Base-by-base conservation (phyloP, 1,284 basidiomycete genomes). In the Leccinum fuscescens region DNA sequence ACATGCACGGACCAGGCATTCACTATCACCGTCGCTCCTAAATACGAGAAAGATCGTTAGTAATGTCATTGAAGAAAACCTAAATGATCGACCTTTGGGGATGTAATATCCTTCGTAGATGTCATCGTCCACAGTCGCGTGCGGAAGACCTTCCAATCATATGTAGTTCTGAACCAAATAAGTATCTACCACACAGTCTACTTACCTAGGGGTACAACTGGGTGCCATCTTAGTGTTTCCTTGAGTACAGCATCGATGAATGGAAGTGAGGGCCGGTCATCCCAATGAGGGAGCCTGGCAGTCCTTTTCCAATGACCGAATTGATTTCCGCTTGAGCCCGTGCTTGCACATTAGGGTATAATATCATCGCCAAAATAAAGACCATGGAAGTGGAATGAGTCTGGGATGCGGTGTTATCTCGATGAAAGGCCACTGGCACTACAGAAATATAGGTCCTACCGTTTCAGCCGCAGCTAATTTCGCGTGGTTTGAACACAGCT, bases 221-320 rank as follows among this genome's bases (percentile, higher is more conserved):
- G 79, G 4, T 78, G 74, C 72, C 78, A 86, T 39, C 84, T 73
- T 52, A 84, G 65, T 1, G 81, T 76, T 67, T 86, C 86, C 62
- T 81, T 82, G 57, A 84, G 64, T 1, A 84, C 63, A 0, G 82
- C 82, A 11, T 74, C 67, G 1, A 86, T 65, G 66, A 82, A 86
- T 1, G 71, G 73, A 22, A 86, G 69, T 12, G 65, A 69, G 2
- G 64, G 56, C 4, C 79, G 64, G 39, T 82, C 78, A 3, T 71
- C 69, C 39, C 79, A 74, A 4, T 71, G 66, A 1, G 81, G 82
- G 1, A 78, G 55, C 42, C 77, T 15, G 51, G 48, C 3, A 72
- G 60, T 52, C 72, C 72, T 22, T 57, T 46, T 6, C 78, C 78
- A 27, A 77, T 68, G 29, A 79, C 68, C 9, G 67, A 65, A 61